A percentile compares a stretch with the other conserved stretches of the same genome.
Evolutionary conservation across 768 basidiomycete species (phyloP).

Genomic region (Clitopilus passeckerianus): DNA sequence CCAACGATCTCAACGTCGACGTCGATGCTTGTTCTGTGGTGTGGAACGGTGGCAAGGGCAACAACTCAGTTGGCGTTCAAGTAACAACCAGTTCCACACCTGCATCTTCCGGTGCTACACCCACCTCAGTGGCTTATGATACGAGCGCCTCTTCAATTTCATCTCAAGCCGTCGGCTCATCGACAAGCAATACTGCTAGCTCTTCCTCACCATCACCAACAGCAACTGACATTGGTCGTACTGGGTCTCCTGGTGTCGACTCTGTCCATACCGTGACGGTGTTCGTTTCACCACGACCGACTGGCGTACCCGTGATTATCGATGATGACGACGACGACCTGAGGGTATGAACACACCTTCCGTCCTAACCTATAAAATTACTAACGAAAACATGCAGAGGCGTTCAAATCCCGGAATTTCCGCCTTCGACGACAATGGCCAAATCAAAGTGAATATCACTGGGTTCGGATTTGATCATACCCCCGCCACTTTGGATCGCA

Average conservation of each 20-base stretch:
- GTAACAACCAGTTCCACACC: constrained; percentile 1
- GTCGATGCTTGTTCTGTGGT: constrained; percentile 43
- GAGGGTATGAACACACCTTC: constrained; percentile 1
- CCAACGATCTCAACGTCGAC: constrained; percentile 32
- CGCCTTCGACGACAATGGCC: constrained; percentile 11
- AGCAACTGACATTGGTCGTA: constrained; percentile 3
- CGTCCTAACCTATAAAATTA: background rate
- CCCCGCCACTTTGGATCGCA: constrained; percentile 31
- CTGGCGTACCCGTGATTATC: constrained; percentile 10
- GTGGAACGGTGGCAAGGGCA: constrained; percentile 40
- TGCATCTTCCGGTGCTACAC: background rate
- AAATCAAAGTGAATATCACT: constrained; percentile 23
- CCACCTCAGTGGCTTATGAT: background rate
- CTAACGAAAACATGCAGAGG: constrained; percentile 2
- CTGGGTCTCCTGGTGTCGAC: background rate
- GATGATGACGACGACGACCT: constrained; percentile 10
- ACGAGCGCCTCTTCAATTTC: background rate
- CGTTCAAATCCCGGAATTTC: constrained; percentile 12
- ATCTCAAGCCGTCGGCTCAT: background rate
- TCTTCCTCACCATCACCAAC: constrained; percentile 8
- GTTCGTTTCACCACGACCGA: constrained; percentile 14
- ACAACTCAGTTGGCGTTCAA: constrained; percentile 3
- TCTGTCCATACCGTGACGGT: constrained; percentile 18
- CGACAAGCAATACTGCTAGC: too few species aligned
- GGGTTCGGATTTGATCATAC: constrained; percentile 28